Base-by-base conservation (phyloP, 768 basidiomycete genomes). In the Xerocomellus chrysenteron region DNA sequence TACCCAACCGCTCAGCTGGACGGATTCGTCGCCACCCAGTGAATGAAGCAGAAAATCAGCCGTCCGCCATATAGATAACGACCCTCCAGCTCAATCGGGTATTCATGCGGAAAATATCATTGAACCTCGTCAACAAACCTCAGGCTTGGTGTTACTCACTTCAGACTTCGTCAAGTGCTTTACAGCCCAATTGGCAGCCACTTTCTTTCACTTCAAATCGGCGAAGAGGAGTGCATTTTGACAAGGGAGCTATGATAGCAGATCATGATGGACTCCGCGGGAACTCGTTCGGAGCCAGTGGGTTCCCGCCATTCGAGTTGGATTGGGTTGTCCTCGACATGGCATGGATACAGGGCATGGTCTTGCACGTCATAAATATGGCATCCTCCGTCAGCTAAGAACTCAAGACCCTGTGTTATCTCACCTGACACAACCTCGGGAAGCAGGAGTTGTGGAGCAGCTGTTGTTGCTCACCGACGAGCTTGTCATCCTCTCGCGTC, bases 81-180 rank as follows among this genome's bases (percentile, higher is more conserved):
- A 80, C 32, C 75, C 80, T 12, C 90, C 88, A 0, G 78, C 81
- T 28, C 82, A 80, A 60, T 82, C 85, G 0, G 83, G 83, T 2
- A 79, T 85, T 33, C 77, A 88, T 41, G 86, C 85, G 0, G 90
- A 92, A 72, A 81, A 85, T 36, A 79, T 91, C 28, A 75, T 72
- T 79, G 37, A 79, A 83, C 41, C 78, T 91, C 28, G 78, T 83
- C 0, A 78, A 79, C 44, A 80, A 86, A 42, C 88, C 90, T n/a
- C n/a, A n/a, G n/a, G n/a, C n/a, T 8, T 76, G 68, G 14, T 79
- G 83, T 17, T 76, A 89, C 76, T 90, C 9, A 79, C 77, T 28
- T 76, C 76, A 1, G 82, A 87, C 61, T 73, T 92, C 28, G 73
- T 82, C 41, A 78, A 80, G 46, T 82, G 82, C 40, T 75, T n/a